These are phyloP conservation scores for Fusarium sp. DNA, from an alignment of 2,329 filamentous ascomycete species.

Conservation along the genomic window DNA sequence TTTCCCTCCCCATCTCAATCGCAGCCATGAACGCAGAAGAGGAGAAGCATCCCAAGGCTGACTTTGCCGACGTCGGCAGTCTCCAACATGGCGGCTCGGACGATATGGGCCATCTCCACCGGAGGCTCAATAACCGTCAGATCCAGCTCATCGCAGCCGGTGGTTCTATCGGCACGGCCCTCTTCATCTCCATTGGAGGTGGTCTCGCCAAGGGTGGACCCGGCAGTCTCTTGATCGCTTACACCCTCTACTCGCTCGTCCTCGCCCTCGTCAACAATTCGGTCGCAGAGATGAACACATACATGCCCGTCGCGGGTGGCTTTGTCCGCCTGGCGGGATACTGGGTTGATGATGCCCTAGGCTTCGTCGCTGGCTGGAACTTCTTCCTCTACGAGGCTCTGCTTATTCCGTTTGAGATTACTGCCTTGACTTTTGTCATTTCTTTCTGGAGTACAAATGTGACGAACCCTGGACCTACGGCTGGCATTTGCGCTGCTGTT, in stretches of 20 bases:
- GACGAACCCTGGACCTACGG: constrained; percentile 49
- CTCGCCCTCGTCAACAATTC: constrained; percentile 37
- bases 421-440: constrained; percentile 62
- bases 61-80: constrained; percentile 18
- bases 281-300: constrained; percentile 37
- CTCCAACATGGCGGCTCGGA: neutral
- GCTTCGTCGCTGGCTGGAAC: constrained; percentile 37
- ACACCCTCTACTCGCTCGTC: constrained; percentile 20
- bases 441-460: constrained; percentile 61
- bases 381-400: constrained; percentile 57
- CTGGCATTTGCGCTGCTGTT: constrained; percentile 58
- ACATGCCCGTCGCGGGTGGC: constrained; percentile 34
- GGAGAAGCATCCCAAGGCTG: constrained; percentile 30
- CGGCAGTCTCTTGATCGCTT: constrained; percentile 31
- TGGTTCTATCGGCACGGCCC: constrained; percentile 37
- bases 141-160: constrained; percentile 47
- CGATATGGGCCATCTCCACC: constrained; percentile 35
- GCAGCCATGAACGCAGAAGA: constrained; percentile 26
- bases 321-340: constrained; percentile 33
- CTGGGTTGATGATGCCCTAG: constrained; percentile 34
- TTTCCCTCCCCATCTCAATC: neutral
- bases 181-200: constrained; percentile 39
- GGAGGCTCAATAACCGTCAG: constrained; percentile 35
- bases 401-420: constrained; percentile 64
- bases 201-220: constrained; percentile 35